Evolutionary conservation across 495 filamentous ascomycete genomes (phyloP), one percentile per base, ranked within the genome.

Genomic region (Hypoxylon perforatum): DNA sequence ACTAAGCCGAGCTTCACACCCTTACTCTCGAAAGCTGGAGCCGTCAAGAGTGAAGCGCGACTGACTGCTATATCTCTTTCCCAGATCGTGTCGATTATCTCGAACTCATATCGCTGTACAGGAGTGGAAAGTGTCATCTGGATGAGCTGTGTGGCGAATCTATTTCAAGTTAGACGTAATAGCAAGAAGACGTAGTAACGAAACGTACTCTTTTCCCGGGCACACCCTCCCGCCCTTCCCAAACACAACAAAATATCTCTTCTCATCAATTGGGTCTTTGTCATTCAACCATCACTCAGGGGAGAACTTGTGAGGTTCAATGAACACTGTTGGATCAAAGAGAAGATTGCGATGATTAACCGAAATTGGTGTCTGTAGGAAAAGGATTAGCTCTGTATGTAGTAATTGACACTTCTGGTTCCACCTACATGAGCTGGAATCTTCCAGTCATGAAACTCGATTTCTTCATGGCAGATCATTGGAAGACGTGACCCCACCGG

Each of bases 191-290:
- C 5, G 11, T 18, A n/a, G n/a, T 33, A n/a, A n/a, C n/a, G n/a
- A n/a, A n/a, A 53, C 22, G 3, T 53, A 53, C 49, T 53, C 49
- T 53, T 35, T 53, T 4, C 49, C 49, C 17, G 49, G 49, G n/a
- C 49, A 53, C 5, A 15, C 10, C 15, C 49, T 21, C 8, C 22
- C 49, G 9, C 49, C 49, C 49, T 53, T 53, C 35, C 49, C 49
- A 53, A 53, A 53, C n/a, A 23, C 49, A 7, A 53, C 49, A 35
- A 33, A 53, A 53, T 53, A 35, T 53, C 22, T 15, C 35, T 35
- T 53, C 18, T 53, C 49, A 15, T 53, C 49, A 35, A 53, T 53
- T 4, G 19, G 3, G 28, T 28, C 25, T 36, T 4, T 6, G 15
- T 35, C 22, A 4, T 53, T 7, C 7, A 53, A 15, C 49, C 49